Conservation (phyloP, 768 basidiomycete species). For the Boletus sp. region DNA sequence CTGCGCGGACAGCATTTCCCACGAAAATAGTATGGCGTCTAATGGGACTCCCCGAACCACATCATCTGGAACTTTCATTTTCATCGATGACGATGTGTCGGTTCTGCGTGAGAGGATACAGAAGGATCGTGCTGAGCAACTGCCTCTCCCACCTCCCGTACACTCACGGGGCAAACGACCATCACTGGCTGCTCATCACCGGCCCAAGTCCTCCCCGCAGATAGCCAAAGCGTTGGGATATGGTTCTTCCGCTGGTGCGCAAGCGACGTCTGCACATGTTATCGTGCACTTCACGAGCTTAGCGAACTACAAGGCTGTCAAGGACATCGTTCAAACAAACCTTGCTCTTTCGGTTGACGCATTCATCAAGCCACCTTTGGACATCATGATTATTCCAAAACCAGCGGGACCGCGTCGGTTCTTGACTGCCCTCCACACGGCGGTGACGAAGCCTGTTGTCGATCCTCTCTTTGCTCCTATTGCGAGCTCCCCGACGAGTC, state of each 20-base stretch:
- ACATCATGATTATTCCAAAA: constrained; percentile 96
- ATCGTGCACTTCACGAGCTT: constrained; percentile 92
- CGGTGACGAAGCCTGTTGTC: constrained; percentile 77
- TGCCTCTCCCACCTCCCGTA: constrained; percentile 34
- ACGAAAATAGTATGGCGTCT: constrained; percentile 19
- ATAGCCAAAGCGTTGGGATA: constrained; percentile 56
- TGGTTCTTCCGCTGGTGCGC: constrained; percentile 25
- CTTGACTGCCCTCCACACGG: constrained; percentile 88
- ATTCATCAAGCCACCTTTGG: constrained; percentile 56
- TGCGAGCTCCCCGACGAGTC: constrained; percentile 84
- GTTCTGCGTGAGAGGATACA: constrained; percentile 74
- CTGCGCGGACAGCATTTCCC: constrained; percentile 12
- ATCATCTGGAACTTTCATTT: constrained; percentile 57
- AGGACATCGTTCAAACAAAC: constrained; percentile 73
- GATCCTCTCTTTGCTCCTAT: constrained; percentile 95
- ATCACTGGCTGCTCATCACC: constrained; percentile 60
- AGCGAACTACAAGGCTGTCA: constrained; percentile 82
- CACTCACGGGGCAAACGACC: constrained; percentile 58
- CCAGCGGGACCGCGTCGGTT: constrained; percentile 94
- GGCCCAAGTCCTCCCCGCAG: constrained; percentile 79
- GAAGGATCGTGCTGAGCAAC: constrained; percentile 57
- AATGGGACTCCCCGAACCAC: constrained; percentile 26
- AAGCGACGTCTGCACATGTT: constrained; percentile 34
- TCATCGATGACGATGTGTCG: constrained; percentile 90
- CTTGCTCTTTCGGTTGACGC: constrained; percentile 43